phyloP scores from a whole-genome alignment of 306 rosid genomes.

The Sophora flavescens region DNA sequence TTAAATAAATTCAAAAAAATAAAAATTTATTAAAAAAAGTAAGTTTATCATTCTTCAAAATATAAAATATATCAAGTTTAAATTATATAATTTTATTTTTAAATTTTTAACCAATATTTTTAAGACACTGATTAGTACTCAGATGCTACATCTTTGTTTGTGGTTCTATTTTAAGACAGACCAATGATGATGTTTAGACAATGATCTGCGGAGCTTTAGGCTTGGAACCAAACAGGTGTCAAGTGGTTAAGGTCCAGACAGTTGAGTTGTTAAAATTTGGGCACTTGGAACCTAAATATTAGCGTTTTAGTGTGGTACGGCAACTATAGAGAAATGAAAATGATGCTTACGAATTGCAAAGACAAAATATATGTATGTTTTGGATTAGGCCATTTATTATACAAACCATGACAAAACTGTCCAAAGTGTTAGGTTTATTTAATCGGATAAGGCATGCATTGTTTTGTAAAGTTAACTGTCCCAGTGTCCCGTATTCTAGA shows the following conservation, averaged over 20 bases:
- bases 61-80: too few species aligned
- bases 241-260: background rate
- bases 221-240: slow-evolving; percentile 41
- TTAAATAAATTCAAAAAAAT: too few species aligned
- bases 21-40: too few species aligned
- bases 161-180: background rate
- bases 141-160: background rate
- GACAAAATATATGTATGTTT: too few species aligned
- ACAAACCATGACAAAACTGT: background rate
- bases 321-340: background rate
- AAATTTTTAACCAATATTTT: too few species aligned
- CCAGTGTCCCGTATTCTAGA: too few species aligned
- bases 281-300: slow-evolving; percentile 35
- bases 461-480: background rate
- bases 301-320: background rate
- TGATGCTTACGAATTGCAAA: background rate
- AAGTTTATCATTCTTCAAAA: too few species aligned
- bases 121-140: too few species aligned
- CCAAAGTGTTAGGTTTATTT: slow-evolving; percentile 29
- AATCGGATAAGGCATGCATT: background rate
- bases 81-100: too few species aligned
- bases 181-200: background rate
- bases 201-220: background rate
- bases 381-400: too few species aligned
- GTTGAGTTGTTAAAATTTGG: slow-evolving; percentile 14